Evolutionary conservation across 2,329 filamentous ascomycete genomes (phyloP).

Genomic region (Hypoxylon sp.): DNA sequence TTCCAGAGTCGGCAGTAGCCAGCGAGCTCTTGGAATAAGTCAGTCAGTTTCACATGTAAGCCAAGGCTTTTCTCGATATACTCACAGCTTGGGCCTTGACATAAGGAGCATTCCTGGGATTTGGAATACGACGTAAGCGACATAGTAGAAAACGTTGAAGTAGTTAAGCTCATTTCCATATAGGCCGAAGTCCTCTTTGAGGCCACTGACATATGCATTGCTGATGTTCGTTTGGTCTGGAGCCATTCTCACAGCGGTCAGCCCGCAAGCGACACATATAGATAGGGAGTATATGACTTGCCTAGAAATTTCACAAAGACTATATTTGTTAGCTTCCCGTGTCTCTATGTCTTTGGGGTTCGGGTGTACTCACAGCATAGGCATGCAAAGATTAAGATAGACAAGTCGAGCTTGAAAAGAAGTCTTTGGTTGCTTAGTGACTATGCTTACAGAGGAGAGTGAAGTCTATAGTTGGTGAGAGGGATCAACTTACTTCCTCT

Average conservation of each 20-base stretch:
- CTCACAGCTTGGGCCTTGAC: conserved; percentile 49
- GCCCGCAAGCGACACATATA: background rate
- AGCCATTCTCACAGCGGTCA: background rate
- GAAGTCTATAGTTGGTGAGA: background rate
- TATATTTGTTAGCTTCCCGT: conserved; percentile 20
- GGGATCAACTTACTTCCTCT: conserved; percentile 47
- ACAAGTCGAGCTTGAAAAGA: conserved; percentile 52
- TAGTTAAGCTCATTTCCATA: conserved; percentile 57
- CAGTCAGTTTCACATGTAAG: background rate
- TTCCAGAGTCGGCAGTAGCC: conserved; percentile 50
- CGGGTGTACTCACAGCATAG: conserved; percentile 49
- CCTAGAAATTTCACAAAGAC: conserved; percentile 54
- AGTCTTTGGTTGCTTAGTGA: conserved; percentile 40
- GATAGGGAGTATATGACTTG: conserved; percentile 19
- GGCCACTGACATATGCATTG: conserved; percentile 56
- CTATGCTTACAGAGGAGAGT: background rate
- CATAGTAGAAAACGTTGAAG: conserved; percentile 58
- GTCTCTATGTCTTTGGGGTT: no score
- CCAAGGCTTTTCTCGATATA: background rate
- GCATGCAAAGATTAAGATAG: conserved; percentile 51
- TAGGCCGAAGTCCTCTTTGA: conserved; percentile 55
- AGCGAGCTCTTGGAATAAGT: conserved; percentile 44
- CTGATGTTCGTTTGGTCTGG: conserved; percentile 53
- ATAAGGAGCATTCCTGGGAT: conserved; percentile 51
- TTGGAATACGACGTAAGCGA: conserved; percentile 55